phyloP scores from a whole-genome alignment of 208 protist genomes.

The Herpetomonas tarakana region DNA sequence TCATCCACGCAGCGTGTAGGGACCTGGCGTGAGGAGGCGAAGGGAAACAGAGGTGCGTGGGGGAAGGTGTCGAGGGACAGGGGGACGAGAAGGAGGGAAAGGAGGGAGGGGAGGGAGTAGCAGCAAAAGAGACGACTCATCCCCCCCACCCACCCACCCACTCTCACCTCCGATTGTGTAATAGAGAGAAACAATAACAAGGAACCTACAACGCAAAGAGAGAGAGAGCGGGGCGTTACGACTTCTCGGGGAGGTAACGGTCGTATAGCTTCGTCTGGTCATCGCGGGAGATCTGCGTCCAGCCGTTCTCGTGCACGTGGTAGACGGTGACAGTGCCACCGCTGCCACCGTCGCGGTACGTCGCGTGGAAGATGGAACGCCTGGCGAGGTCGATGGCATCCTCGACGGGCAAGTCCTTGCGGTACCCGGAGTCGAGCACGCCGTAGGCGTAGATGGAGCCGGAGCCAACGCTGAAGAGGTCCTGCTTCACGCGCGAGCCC shows the following conservation, averaged over 20 bases:
- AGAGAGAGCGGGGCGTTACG: too few relatives aligned
- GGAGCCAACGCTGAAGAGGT: constrained; percentile 98
- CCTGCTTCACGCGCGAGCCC: constrained; percentile 97
- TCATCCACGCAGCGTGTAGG: too few relatives aligned
- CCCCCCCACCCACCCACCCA: too few relatives aligned
- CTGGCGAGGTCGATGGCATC: constrained; percentile 98
- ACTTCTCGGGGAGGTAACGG: constrained; percentile 51
- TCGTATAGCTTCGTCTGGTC: constrained; percentile 90
- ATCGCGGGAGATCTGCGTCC: constrained; percentile 93
- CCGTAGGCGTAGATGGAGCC: constrained; percentile 99
- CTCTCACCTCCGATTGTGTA: too few relatives aligned
- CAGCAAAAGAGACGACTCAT: too few relatives aligned
- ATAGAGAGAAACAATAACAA: too few relatives aligned
- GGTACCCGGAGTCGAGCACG: constrained; percentile 97
- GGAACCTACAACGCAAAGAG: too few relatives aligned
- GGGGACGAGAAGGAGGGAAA: too few relatives aligned
- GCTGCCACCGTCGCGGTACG: constrained; percentile 98
- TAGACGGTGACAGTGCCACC: constrained; percentile 98
- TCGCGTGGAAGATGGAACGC: constrained; percentile 99
- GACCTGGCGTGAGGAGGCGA: too few relatives aligned
- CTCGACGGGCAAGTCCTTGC: constrained; percentile 93
- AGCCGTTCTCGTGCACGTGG: constrained; percentile 93
- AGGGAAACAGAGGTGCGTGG: too few relatives aligned
- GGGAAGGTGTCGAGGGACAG: too few relatives aligned
- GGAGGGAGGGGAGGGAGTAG: too few relatives aligned